phyloP scores from a whole-genome alignment of 805 yeast genomes.

The Candida coquimbonensis region DNA sequence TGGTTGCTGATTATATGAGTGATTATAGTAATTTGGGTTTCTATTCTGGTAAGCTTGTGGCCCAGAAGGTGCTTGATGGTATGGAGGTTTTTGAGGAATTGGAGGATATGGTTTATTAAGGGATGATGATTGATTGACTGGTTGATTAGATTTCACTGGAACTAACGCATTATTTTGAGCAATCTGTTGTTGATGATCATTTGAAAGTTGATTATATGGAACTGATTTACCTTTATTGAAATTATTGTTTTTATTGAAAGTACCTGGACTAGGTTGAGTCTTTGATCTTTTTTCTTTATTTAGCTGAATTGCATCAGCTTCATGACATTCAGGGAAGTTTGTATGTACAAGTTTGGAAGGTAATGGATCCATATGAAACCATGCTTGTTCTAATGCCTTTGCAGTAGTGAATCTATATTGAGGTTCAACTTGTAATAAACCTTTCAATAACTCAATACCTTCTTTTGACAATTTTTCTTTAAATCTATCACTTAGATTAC shows the following conservation, averaged over 20 bases:
- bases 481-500: constrained; percentile 42
- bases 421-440: constrained; percentile 67
- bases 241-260: neutral
- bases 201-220: neutral
- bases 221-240: neutral
- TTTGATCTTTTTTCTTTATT: constrained; percentile 29
- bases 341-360: constrained; percentile 49
- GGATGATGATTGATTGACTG: neutral
- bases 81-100: neutral
- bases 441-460: constrained; percentile 51
- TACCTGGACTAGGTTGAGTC: constrained; percentile 1
- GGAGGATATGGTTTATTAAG: neutral
- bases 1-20: neutral
- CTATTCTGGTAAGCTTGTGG: neutral
- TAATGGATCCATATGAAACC: constrained; percentile 60
- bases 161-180: neutral
- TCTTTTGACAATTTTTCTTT: constrained; percentile 29
- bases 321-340: constrained; percentile 77
- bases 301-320: constrained; percentile 64
- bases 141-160: neutral
- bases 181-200: neutral
- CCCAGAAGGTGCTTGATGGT: neutral
- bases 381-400: constrained; percentile 66
- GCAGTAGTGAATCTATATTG: constrained; percentile 66
- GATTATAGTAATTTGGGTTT: neutral